A percentile compares a stretch with the other conserved stretches of the same genome.
These are phyloP conservation scores for Nigrospora oryzae DNA, from an alignment of 2,329 filamentous ascomycete genomes.

Conservation along the genomic window DNA sequence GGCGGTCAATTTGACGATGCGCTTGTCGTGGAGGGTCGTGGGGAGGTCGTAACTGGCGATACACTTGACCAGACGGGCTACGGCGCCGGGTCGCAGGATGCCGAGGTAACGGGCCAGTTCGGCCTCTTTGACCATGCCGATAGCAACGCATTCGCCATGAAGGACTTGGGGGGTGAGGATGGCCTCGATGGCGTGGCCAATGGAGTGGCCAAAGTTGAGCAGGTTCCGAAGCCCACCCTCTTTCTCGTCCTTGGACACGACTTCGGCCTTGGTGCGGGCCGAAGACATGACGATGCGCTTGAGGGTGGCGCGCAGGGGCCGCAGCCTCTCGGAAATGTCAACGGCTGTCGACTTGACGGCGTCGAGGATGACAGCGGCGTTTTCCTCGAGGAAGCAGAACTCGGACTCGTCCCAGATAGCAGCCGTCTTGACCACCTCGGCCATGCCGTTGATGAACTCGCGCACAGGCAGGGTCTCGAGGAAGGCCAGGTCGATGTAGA, in stretches of 20 bases:
- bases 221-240: constrained; percentile 91
- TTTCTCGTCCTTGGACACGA: constrained; percentile 89
- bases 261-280: constrained; percentile 85
- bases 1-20: constrained; percentile 72
- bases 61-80: constrained; percentile 84
- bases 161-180: constrained; percentile 91
- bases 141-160: constrained; percentile 91
- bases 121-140: constrained; percentile 97
- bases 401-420: constrained; percentile 90
- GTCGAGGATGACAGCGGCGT: constrained; percentile 67
- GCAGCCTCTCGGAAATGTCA: constrained; percentile 49
- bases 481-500: constrained; percentile 91
- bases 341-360: constrained; percentile 57
- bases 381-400: constrained; percentile 75
- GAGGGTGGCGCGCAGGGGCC: constrained; percentile 60
- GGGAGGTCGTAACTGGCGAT: constrained; percentile 90
- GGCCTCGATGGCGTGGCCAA: constrained; percentile 93
- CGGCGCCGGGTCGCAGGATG: constrained; percentile 74
- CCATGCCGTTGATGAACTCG: constrained; percentile 98
- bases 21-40: constrained; percentile 75
- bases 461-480: constrained; percentile 81
- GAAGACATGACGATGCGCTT: constrained; percentile 82
- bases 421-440: constrained; percentile 94
- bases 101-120: constrained; percentile 87
- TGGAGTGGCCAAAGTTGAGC: constrained; percentile 95